A percentile compares a stretch with the other conserved stretches of the same genome.
phyloP scores from a whole-genome alignment of 2,329 filamentous ascomycete species.

The Penicillium sp. region DNA sequence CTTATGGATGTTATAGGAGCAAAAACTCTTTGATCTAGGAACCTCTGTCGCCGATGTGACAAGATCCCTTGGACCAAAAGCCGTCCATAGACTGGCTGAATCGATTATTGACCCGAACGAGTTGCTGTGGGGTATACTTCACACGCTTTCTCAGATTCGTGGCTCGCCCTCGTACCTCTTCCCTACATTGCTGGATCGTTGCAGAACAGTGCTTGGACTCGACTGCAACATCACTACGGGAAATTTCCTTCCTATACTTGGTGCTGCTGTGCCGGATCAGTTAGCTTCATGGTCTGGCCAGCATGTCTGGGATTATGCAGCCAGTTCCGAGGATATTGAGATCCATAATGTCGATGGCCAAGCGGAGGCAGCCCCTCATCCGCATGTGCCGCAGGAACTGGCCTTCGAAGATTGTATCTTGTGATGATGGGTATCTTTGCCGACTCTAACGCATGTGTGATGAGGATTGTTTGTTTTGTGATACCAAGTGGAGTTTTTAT shows the following conservation, averaged over 20 bases:
- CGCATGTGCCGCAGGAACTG: constrained; percentile 2
- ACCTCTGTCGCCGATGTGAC: constrained; percentile 35
- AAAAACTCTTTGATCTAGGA: constrained; percentile 40
- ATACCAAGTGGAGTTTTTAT: constrained; percentile 21
- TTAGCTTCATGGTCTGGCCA: constrained; percentile 17
- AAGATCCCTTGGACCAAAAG: constrained; percentile 30
- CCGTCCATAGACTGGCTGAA: constrained; percentile 30
- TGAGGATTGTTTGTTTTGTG: constrained; percentile 6
- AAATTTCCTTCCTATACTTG: constrained; percentile 28
- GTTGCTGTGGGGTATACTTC: constrained; percentile 41
- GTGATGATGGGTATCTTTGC: not conserved
- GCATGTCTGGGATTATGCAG: constrained; percentile 17
- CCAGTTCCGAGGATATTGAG: constrained; percentile 1
- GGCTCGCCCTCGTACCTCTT: constrained; percentile 40
- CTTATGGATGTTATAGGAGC: constrained; percentile 29
- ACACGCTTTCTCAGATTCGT: constrained; percentile 39
- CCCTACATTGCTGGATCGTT: constrained; percentile 33
- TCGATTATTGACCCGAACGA: constrained; percentile 34
- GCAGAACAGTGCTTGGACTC: constrained; percentile 31
- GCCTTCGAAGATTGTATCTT: constrained; percentile 9
- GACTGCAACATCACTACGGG: constrained; percentile 31
- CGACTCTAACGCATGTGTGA: not conserved
- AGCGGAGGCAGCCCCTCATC: constrained; percentile 2
- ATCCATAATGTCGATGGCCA: constrained; percentile 9
- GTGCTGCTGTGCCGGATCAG: constrained; percentile 11